A percentile compares a stretch with the other conserved stretches of the same genome.
Conservation (phyloP, 306 rosid genomes). For the Bauhinia variegata region DNA sequence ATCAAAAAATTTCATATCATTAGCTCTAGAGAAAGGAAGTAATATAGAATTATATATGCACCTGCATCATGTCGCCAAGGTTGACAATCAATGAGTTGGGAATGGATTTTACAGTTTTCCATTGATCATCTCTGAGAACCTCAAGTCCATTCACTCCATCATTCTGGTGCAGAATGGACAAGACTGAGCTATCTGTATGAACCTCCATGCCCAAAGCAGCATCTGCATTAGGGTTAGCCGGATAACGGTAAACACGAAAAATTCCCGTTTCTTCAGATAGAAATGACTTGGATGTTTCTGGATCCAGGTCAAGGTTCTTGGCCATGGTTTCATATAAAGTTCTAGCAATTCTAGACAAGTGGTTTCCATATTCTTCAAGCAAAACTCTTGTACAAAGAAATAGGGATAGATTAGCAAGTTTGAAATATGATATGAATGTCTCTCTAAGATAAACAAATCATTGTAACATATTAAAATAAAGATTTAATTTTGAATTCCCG, state of each 20-base stretch:
- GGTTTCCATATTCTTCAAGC: constrained; percentile 57
- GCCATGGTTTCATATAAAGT: constrained; percentile 47
- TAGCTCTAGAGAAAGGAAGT: neutral
- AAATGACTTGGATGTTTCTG: constrained; percentile 4
- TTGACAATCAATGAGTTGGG: constrained; percentile 55
- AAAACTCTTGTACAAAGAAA: constrained; percentile 28
- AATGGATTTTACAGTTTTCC: constrained; percentile 50
- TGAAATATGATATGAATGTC: too few relatives aligned
- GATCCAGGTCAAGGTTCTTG: constrained; percentile 39
- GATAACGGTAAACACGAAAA: constrained; percentile 64
- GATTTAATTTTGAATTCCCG: too few relatives aligned
- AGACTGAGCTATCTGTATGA: constrained; percentile 64
- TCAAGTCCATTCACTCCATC: constrained; percentile 51
- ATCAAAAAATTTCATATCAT: too few relatives aligned
- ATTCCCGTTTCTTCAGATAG: constrained; percentile 45
- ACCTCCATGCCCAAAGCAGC: constrained; percentile 55
- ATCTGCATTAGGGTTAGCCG: constrained; percentile 20
- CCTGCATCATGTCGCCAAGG: constrained; percentile 79
- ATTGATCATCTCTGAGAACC: constrained; percentile 48
- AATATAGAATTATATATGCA: neutral
- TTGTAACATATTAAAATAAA: too few relatives aligned
- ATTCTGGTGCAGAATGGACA: constrained; percentile 56
- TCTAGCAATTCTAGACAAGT: constrained; percentile 43
- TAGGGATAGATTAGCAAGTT: too few relatives aligned
- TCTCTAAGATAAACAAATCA: too few relatives aligned